Evolutionary conservation across 345 rosid genomes (phyloP).

Genomic region (Erodium maritimum): DNA sequence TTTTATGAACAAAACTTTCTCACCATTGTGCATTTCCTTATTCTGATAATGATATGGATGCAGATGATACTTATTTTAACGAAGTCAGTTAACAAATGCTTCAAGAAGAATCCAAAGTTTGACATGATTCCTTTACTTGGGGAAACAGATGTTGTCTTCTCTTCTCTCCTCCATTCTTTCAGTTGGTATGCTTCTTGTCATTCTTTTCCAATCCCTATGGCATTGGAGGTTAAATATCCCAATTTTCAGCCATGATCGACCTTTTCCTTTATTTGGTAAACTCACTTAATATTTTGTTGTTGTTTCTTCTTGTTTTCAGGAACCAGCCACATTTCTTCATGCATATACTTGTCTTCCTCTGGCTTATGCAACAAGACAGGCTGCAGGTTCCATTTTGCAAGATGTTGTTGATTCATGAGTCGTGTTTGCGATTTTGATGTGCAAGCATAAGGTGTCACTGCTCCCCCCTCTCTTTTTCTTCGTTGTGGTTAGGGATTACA

Average conservation of each 20-base stretch:
- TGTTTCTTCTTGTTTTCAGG: slow-evolving; percentile 4
- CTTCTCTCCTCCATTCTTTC: slow-evolving; percentile 91
- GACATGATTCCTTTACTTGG: slow-evolving; percentile 98
- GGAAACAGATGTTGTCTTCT: slow-evolving; percentile 97
- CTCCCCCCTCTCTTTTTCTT: neutral
- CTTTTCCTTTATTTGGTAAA: no score
- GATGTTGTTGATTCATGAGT: slow-evolving; percentile 21
- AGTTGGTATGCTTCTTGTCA: slow-evolving; percentile 59
- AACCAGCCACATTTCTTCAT: slow-evolving; percentile 24
- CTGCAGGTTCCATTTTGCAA: slow-evolving; percentile 20
- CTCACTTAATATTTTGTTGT: neutral
- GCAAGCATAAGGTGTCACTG: slow-evolving; percentile 17
- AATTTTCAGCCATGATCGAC: neutral
- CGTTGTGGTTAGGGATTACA: neutral
- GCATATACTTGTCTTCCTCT: slow-evolving; percentile 25
- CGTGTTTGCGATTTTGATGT: slow-evolving; percentile 22
- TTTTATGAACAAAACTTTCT: slow-evolving; percentile 1
- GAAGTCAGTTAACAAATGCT: slow-evolving; percentile 87
- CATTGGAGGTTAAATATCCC: neutral
- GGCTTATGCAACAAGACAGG: slow-evolving; percentile 22
- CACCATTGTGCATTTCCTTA: slow-evolving; percentile 1
- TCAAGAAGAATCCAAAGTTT: slow-evolving; percentile 92
- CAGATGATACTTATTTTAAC: slow-evolving; percentile 98
- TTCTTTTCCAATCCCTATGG: slow-evolving; percentile 3
- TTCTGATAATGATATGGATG: slow-evolving; percentile 21